A percentile compares a stretch with the other conserved stretches of the same genome.
These are phyloP conservation scores for Calonectria honghensis DNA, from an alignment of 2,329 filamentous ascomycete species.

Conservation along the genomic window DNA sequence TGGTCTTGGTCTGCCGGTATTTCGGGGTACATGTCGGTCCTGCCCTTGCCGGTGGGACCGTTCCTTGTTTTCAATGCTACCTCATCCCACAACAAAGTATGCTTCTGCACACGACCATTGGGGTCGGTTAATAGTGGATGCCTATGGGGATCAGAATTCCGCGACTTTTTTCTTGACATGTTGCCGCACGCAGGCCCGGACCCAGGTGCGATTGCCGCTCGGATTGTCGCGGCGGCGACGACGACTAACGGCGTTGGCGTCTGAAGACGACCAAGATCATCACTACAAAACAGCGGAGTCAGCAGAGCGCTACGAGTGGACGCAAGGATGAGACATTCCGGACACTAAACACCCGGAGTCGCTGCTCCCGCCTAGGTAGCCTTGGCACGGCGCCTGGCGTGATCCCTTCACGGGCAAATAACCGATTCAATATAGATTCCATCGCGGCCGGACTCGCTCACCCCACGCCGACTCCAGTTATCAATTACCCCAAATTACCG, in stretches of 20 bases:
- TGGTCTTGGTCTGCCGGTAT: slow-evolving; percentile 17
- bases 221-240: slow-evolving; percentile 3
- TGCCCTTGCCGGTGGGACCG: slow-evolving; percentile 22
- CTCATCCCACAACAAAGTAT: slow-evolving; percentile 33
- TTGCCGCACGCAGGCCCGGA: background rate
- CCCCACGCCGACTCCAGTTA: slow-evolving; percentile 36
- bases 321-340: slow-evolving; percentile 40
- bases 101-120: slow-evolving; percentile 39
- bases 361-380: slow-evolving; percentile 30
- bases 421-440: slow-evolving; percentile 33
- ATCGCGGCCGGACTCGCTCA: slow-evolving; percentile 37
- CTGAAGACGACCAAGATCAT: slow-evolving; percentile 3
- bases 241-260: slow-evolving; percentile 4
- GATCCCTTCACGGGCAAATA: slow-evolving; percentile 37
- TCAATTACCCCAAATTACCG: slow-evolving; percentile 44
- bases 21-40: slow-evolving; percentile 19
- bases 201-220: slow-evolving; percentile 20
- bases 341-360: slow-evolving; percentile 37
- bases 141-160: slow-evolving; percentile 16
- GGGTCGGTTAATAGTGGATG: slow-evolving; percentile 21
- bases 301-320: slow-evolving; percentile 20
- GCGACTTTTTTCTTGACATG: slow-evolving; percentile 10
- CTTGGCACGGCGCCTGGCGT: slow-evolving; percentile 42
- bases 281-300: slow-evolving; percentile 1
- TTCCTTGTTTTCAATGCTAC: slow-evolving; percentile 32